A percentile compares a stretch with the other conserved stretches of the same genome.
Evolutionary conservation across 2,329 filamentous ascomycete genomes (phyloP).

Genomic region (Botrytis tulipae): DNA sequence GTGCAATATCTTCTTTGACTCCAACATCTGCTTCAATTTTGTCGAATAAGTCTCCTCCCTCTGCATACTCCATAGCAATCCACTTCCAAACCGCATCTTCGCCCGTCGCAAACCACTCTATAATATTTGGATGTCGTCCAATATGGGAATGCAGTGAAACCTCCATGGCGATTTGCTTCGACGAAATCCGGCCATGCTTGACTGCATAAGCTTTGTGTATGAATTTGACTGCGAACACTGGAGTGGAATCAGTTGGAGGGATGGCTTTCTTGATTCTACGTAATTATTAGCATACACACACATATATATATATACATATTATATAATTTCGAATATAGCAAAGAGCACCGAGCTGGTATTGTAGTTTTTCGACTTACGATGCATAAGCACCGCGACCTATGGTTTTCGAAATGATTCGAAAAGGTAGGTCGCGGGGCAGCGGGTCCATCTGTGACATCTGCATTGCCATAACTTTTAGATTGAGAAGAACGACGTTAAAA

Average conservation of each 20-base stretch:
- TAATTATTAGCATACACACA: slow-evolving; percentile 22
- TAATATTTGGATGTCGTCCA: slow-evolving; percentile 87
- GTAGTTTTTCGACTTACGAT: slow-evolving; percentile 59
- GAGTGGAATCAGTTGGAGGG: slow-evolving; percentile 64
- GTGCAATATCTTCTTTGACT: slow-evolving; percentile 90
- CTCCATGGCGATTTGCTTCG: slow-evolving; percentile 89
- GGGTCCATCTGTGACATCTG: slow-evolving; percentile 82
- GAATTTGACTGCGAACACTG: slow-evolving; percentile 95
- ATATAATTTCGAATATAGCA: background rate
- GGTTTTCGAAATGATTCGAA: slow-evolving; percentile 92
- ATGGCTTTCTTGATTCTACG: slow-evolving; percentile 75
- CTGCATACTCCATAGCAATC: slow-evolving; percentile 97
- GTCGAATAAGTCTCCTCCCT: slow-evolving; percentile 95
- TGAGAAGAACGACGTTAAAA: background rate
- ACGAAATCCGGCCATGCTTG: slow-evolving; percentile 81
- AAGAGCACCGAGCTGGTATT: background rate
- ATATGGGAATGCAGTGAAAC: slow-evolving; percentile 86
- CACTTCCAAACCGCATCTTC: slow-evolving; percentile 87
- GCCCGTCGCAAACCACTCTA: slow-evolving; percentile 85
- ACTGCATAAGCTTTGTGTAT: slow-evolving; percentile 97
- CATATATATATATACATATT: too few species aligned
- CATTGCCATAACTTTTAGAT: slow-evolving; percentile 41
- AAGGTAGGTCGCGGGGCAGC: slow-evolving; percentile 80
- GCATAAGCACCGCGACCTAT: slow-evolving; percentile 97
- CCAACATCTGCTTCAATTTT: slow-evolving; percentile 98